A percentile compares a stretch with the other conserved stretches of the same genome.
Evolutionary conservation across 1,284 basidiomycete genomes (phyloP).

Genomic region (Microbotryomycetes sp.): DNA sequence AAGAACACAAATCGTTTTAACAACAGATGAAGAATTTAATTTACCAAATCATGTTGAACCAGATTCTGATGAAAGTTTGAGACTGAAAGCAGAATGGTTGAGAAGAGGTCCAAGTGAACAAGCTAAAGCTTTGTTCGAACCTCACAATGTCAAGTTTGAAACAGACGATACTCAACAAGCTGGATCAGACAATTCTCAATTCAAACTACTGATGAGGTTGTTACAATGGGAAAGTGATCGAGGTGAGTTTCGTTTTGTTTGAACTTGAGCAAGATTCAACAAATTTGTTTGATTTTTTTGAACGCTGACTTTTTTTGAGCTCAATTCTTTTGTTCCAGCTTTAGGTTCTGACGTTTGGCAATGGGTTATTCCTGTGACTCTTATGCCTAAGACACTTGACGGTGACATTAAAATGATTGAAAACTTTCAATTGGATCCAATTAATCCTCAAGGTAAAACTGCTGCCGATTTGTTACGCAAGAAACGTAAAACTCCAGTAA

Average conservation of each 20-base stretch:
- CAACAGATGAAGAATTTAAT: slow-evolving; percentile 54
- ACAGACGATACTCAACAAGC: slow-evolving; percentile 66
- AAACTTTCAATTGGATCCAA: slow-evolving; percentile 64
- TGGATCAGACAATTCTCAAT: slow-evolving; percentile 63
- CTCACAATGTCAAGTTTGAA: slow-evolving; percentile 38
- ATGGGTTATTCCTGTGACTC: slow-evolving; percentile 68
- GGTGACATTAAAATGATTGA: slow-evolving; percentile 62
- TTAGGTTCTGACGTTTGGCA: slow-evolving; percentile 34
- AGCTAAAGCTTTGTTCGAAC: slow-evolving; percentile 59
- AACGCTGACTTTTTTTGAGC: too few relatives aligned
- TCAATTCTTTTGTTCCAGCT: too few relatives aligned
- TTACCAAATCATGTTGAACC: slow-evolving; percentile 51
- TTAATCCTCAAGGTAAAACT: slow-evolving; percentile 67
- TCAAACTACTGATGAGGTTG: slow-evolving; percentile 75
- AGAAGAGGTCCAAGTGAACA: slow-evolving; percentile 56
- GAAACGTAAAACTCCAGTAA: slow-evolving; percentile 49
- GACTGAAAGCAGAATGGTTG: slow-evolving; percentile 30
- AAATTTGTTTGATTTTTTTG: too few relatives aligned
- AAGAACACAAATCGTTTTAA: slow-evolving; percentile 62
- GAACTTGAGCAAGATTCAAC: slow-evolving; percentile 4
- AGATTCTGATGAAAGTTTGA: slow-evolving; percentile 43
- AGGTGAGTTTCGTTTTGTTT: slow-evolving; percentile 48
- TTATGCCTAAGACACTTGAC: slow-evolving; percentile 58
- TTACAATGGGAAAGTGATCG: slow-evolving; percentile 58
- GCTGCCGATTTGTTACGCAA: slow-evolving; percentile 59